A percentile compares a stretch with the other conserved stretches of the same genome.
Evolutionary conservation across 73 alveolate genomes (phyloP).

Genomic region (Symbiodinium natans): DNA sequence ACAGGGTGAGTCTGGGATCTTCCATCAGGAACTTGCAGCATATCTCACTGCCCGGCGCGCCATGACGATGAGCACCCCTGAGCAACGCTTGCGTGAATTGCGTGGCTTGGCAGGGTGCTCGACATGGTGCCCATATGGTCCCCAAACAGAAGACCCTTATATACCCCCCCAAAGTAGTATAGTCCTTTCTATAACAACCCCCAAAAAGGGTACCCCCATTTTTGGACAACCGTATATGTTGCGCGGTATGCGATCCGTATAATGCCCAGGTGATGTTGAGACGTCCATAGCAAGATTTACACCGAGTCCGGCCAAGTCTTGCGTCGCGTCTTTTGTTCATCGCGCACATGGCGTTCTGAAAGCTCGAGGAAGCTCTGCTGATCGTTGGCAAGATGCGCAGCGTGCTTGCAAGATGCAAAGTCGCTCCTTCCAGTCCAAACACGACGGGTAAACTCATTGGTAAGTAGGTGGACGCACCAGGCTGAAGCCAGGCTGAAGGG

Average conservation of each 20-base stretch:
- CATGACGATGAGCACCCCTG: slow-evolving; percentile 56
- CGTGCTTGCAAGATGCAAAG: not conserved
- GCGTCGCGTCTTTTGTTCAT: slow-evolving; percentile 75
- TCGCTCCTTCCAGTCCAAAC: not conserved
- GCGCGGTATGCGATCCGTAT: not conserved
- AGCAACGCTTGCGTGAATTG: slow-evolving; percentile 59
- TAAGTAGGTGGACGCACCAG: too few species aligned
- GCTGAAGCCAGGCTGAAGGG: too few species aligned
- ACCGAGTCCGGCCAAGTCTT: slow-evolving; percentile 55
- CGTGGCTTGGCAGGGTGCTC: not conserved
- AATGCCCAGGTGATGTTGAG: slow-evolving; percentile 55
- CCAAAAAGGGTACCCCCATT: too few species aligned
- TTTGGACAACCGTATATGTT: too few species aligned
- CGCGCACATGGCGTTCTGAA: slow-evolving; percentile 61
- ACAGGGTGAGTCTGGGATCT: not conserved
- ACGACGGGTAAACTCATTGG: too few species aligned
- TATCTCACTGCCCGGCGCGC: slow-evolving; percentile 77
- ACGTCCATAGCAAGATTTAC: slow-evolving; percentile 37
- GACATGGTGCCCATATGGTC: too few species aligned
- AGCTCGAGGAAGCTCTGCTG: slow-evolving; percentile 70
- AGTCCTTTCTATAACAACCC: too few species aligned
- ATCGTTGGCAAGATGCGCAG: slow-evolving; percentile 65
- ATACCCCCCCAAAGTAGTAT: too few species aligned
- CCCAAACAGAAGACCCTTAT: too few species aligned
- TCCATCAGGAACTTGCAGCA: slow-evolving; percentile 59